Evolutionary conservation across 345 rosid species (phyloP), one percentile per base, ranked within the genome.

Genomic region (Punica granatum): DNA sequence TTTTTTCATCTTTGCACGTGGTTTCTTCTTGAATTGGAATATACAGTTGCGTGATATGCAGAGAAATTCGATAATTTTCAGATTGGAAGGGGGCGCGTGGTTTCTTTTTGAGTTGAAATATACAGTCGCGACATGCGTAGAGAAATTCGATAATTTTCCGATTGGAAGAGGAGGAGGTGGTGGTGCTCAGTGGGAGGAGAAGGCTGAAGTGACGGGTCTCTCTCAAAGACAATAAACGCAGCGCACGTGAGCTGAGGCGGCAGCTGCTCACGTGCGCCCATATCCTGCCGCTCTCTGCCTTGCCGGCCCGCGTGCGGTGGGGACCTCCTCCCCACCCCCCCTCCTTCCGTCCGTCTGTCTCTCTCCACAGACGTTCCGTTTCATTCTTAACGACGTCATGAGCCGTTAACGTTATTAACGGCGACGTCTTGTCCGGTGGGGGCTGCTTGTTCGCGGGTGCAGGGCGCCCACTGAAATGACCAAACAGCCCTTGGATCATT

Each of bases 241-340:
- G 43, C 65, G 65, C 65, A 34, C 31, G 36, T 14, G 39, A 4
- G 62, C 4, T 14, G 26, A 30, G 43, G 3, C 13, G 63, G 18
- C 13, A 0, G 64, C 9, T 25, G 64, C 37, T 67, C 70, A 67
- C 70, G 70, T 67, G 70, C 70, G 26, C 64, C 35, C 48, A 67
- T 67, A 63, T 53, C 49, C 35, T 37, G 35, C 26, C 70, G 21
- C 56, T 49, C 51, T 46, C n/a, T 46, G 51, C 51, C 58, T 21
- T 58, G 46, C 63, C 63, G 37, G 36, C 64, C 56, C 53, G 64
- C 70, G 70, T 67, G 70, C 64, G 70, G 63, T 67, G 70, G 70
- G 70, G 70, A 67, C 62, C 70, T 12, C 13, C 31, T 13, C 48
- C 0, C 35, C 67, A 21, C 54, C 19, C 60, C 35, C 39, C 67